Evolutionary conservation across 352 stramenopile species (phyloP).

Genomic region (Pythium monospermum): DNA sequence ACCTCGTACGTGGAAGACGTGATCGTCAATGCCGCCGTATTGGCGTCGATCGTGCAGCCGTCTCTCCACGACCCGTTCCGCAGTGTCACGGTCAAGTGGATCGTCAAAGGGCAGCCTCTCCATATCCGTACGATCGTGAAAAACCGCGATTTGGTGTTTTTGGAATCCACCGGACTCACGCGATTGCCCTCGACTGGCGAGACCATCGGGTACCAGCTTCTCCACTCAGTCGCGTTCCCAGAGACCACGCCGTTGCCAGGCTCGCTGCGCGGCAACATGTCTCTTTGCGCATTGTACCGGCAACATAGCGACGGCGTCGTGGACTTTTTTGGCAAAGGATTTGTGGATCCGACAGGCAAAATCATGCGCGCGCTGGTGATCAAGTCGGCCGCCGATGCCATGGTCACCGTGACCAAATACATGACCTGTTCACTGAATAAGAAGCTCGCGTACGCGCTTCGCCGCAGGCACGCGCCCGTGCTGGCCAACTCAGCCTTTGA

Average conservation of each 20-base stretch:
- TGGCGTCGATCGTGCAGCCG: slow-evolving; percentile 34
- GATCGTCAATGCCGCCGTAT: slow-evolving; percentile 40
- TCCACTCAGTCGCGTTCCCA: slow-evolving; percentile 57
- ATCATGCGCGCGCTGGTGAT: slow-evolving; percentile 41
- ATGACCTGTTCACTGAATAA: slow-evolving; percentile 46
- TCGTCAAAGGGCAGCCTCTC: slow-evolving; percentile 37
- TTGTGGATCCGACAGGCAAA: slow-evolving; percentile 34
- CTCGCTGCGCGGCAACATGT: slow-evolving; percentile 50
- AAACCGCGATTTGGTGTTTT: slow-evolving; percentile 55
- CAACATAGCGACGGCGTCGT: slow-evolving; percentile 43
- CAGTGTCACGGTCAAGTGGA: slow-evolving; percentile 47
- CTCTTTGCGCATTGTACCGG: slow-evolving; percentile 43
- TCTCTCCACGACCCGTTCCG: slow-evolving; percentile 39
- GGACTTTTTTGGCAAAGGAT: slow-evolving; percentile 38
- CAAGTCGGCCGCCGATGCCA: slow-evolving; percentile 35
- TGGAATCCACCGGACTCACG: slow-evolving; percentile 47
- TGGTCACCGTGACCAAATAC: slow-evolving; percentile 41
- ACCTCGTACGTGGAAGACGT: slow-evolving; percentile 49
- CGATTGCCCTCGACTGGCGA: slow-evolving; percentile 33
- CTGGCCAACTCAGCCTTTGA: slow-evolving; percentile 2
- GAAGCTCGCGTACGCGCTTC: slow-evolving; percentile 34
- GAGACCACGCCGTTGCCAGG: slow-evolving; percentile 30
- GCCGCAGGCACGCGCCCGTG: slow-evolving; percentile 1
- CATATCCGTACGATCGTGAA: slow-evolving; percentile 41
- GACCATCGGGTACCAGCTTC: slow-evolving; percentile 52